Evolutionary conservation across 2,329 filamentous ascomycete genomes (phyloP).

Genomic region (Colletotrichum zoysiae): DNA sequence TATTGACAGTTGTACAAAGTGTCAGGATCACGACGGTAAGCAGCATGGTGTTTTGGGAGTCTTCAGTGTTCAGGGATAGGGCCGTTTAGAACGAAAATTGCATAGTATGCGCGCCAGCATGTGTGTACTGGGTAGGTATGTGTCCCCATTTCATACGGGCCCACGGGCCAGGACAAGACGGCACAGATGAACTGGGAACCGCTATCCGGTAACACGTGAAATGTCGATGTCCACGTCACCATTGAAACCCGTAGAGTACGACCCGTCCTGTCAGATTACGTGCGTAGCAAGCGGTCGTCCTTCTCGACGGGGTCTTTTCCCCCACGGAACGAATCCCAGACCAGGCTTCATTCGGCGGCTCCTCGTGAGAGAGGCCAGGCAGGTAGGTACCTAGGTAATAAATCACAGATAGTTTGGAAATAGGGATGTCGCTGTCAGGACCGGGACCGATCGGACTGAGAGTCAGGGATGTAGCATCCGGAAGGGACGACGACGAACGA

Average conservation of each 20-base stretch:
- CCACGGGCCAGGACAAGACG: constrained; percentile 8
- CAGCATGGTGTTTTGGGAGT: constrained; percentile 43
- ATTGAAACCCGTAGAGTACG: constrained; percentile 10
- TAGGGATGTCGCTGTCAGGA: constrained; percentile 31
- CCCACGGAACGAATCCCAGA: constrained; percentile 11
- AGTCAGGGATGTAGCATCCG: constrained; percentile 16
- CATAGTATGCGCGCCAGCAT: constrained; percentile 17
- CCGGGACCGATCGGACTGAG: background rate
- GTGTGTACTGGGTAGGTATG: background rate
- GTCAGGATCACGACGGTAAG: constrained; percentile 31
- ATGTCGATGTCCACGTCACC: constrained; percentile 16
- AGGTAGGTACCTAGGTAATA: background rate
- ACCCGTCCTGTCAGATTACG: constrained; percentile 14
- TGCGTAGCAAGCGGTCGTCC: constrained; percentile 19
- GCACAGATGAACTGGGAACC: constrained; percentile 18
- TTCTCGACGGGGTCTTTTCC: background rate
- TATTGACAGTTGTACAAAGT: constrained; percentile 20
- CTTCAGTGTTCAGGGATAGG: constrained; percentile 27
- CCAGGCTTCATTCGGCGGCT: constrained; percentile 8
- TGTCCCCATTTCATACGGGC: background rate
- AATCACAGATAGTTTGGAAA: background rate
- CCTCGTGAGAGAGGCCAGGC: background rate
- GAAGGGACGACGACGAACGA: constrained; percentile 24
- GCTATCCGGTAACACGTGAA: constrained; percentile 5
- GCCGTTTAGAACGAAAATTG: constrained; percentile 10